Evolutionary conservation across 192 early-diverging fungal species (phyloP), one percentile per base, ranked within the genome.

Genomic region (Coemansia sp.): DNA sequence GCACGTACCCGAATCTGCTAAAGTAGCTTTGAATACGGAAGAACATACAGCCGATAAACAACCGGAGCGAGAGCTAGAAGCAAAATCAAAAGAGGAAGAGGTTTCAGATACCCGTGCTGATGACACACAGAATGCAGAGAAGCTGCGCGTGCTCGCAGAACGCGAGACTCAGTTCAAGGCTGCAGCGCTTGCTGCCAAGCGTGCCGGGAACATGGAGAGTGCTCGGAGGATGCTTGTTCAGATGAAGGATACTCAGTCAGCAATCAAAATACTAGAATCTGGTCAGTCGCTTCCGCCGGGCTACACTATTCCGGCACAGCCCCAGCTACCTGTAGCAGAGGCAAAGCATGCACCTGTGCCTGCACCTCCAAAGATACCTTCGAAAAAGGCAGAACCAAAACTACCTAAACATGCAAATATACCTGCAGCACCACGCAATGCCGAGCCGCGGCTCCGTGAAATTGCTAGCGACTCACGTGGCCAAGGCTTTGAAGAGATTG

Each of bases 201-300:
- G 64, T 0, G 63, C 62, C 37, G 63, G 63, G 18, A 40, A 63
- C 38, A 67, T 70, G 63, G 43, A 51, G 42, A 38, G 19, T 3
- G 67, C 67, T 8, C 67, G 67, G 1, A 59, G 62, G 45, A 54
- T 77, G 50, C 63, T 70, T 13, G 42, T 66, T 17, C 63, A 63
- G 30, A 62, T 70, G 64, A 77, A 64, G 53, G 39, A 51, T 5
- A 49, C 55, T 9, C 67, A 77, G 57, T 19, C 55, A 10, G 58
- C 66, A 11, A 37, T 40, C 15, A 33, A 37, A 17, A 22, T 52
- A 9, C 40, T 61, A 23, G 50, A 37, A 24, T 24, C 53, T 9
- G 55, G 67, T 9, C 51, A 30, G 41, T 15, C 19, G 15, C 24
- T 50, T 34, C 45, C 38, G 24, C 8, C 48, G 25, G 38, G 19